Base-by-base conservation (phyloP, 169 alveolate species). In the Plasmodium gaboni region DNA sequence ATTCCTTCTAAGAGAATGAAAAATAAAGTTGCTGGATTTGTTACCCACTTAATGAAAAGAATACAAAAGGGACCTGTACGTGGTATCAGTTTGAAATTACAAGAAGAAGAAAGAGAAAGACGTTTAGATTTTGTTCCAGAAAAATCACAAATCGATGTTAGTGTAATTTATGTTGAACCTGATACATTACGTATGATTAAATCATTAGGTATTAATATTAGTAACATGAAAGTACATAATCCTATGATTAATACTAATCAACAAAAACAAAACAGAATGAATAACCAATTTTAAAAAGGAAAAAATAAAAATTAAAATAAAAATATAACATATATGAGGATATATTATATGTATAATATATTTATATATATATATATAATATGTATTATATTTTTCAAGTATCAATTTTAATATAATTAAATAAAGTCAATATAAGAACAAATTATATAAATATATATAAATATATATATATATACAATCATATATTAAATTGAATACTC, bases 41-140 rank as follows among this genome's bases (percentile, higher is more conserved):
- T 98, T 83, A 97, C 99, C 9, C 97, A 96, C 83, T 88, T 94
- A 95, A 97, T 97, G 98, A 96, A 96, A 93, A 94, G 99, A 76
- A 98, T 98, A 83, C 99, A 97, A 93, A 98, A 98, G 97, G 99
- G 99, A 13, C 99, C 99, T 9, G 99, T 99, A 50, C 98, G 99
- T 76, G 99, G 99, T 68, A 99, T 99, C 94, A 98, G 99, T 15
- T 97, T 99, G 87, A 99, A 98, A 96, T 95, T 99, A 88, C 99
- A 99, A 95, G 99, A 99, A 96, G 99, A 98, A 92, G 99, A 99
- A 94, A 96, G 99, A 94, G 99, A 98, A 94, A 96, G 99, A 88
- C 98, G 99, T 89, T 97, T 99, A 98, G 99, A 99, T 93, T 96
- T 93, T 92, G 98, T 97, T 38, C 99, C 99, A 3, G 99, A 98